A percentile compares a stretch with the other conserved stretches of the same genome.
Conservation (phyloP, 768 basidiomycete genomes). For the Cystobasidium onofrii region DNA sequence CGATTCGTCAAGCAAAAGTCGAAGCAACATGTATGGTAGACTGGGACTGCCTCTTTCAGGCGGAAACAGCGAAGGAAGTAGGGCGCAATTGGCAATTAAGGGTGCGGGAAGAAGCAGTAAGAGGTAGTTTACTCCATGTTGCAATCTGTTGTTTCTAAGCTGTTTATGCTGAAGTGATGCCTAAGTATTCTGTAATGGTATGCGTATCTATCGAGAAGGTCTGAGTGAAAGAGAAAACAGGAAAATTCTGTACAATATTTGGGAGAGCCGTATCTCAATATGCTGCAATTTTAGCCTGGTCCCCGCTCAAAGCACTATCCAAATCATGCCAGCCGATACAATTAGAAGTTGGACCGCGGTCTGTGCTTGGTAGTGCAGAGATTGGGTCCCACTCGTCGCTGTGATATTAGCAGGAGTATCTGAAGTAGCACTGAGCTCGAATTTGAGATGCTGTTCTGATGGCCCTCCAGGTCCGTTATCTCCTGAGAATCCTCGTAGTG, state of each 20-base stretch:
- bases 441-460: not conserved
- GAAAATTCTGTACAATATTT: too few species aligned
- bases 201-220: too few species aligned
- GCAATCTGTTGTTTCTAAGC: too few species aligned
- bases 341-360: too few species aligned
- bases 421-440: not conserved
- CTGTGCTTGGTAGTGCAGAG: too few species aligned
- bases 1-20: not conserved
- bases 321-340: too few species aligned
- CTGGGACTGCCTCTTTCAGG: not conserved
- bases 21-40: not conserved
- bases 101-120: not conserved
- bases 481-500: not conserved
- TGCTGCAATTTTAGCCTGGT: not conserved
- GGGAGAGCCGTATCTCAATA: not conserved
- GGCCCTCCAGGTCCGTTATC: constrained; percentile 4
- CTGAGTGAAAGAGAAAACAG: too few species aligned
- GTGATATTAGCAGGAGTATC: not conserved
- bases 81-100: not conserved
- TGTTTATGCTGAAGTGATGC: too few species aligned
- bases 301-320: too few species aligned
- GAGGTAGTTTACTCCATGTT: not conserved
- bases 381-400: not conserved
- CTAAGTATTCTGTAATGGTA: too few species aligned
- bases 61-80: not conserved